Evolutionary conservation across 164 flowering plant genomes (phyloP).

Genomic region (Vitis vinifera): DNA sequence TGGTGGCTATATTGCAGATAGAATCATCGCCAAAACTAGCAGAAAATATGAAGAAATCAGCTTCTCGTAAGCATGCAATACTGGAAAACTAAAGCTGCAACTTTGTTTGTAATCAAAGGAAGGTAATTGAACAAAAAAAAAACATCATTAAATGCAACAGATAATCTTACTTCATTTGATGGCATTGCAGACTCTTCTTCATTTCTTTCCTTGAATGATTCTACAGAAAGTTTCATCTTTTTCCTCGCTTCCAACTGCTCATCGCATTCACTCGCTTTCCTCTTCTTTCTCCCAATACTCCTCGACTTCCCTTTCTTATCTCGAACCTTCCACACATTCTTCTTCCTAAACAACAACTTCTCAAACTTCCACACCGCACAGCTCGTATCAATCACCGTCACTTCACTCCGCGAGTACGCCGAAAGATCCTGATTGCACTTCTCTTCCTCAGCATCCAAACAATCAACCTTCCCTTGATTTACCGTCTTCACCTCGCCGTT

Average conservation of each 20-base stretch:
- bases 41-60: neutral
- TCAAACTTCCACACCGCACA: constrained; percentile 65
- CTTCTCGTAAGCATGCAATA: neutral
- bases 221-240: neutral
- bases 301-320: constrained; percentile 53
- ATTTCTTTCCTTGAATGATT: constrained; percentile 19
- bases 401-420: constrained; percentile 60
- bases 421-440: constrained; percentile 23
- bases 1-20: neutral
- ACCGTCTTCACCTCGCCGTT: constrained; percentile 4
- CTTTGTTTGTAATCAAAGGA: neutral
- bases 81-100: neutral
- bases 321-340: constrained; percentile 75
- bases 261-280: constrained; percentile 26
- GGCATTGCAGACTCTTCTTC: neutral
- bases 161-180: constrained; percentile 24
- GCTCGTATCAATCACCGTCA: constrained; percentile 86
- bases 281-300: constrained; percentile 46
- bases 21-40: neutral
- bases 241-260: neutral
- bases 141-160: neutral
- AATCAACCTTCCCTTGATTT: neutral
- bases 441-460: constrained; percentile 24
- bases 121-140: neutral
- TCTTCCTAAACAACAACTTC: constrained; percentile 65